Percentiles rank a stretch among this genome's conserved stretches.
Conservation (phyloP, 495 filamentous ascomycete genomes). For the Penicillium antarcticum region DNA sequence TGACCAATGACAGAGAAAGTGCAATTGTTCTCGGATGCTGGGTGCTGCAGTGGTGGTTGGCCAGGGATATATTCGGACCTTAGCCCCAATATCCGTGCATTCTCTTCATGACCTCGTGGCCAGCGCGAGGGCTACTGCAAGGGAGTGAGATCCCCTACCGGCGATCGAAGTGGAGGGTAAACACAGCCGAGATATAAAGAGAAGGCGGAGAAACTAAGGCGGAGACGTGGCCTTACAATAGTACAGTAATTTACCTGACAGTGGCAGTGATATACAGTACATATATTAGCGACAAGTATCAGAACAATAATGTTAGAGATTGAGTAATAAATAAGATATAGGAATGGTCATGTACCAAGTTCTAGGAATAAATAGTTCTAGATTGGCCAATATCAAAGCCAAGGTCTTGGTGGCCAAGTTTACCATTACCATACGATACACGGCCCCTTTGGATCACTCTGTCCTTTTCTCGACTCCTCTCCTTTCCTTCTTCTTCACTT, state of each 20-base stretch:
- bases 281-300: no score
- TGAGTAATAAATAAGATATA: no score
- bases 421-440: constrained; percentile 9
- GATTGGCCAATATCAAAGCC: background rate
- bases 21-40: no score
- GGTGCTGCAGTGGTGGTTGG: no score
- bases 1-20: no score
- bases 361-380: background rate
- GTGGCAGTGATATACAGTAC: no score
- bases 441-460: constrained; percentile 25
- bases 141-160: constrained; percentile 17
- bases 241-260: no score
- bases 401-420: constrained; percentile 6
- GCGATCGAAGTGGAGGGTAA: constrained; percentile 9
- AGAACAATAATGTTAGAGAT: no score
- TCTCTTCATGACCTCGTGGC: constrained; percentile 21
- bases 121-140: constrained; percentile 13
- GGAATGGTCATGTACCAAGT: background rate
- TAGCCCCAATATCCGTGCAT: background rate
- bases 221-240: constrained; percentile 1
- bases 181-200: constrained; percentile 1
- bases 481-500: constrained; percentile 16
- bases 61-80: no score
- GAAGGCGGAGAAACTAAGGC: constrained; percentile 2
- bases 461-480: constrained; percentile 28